phyloP scores from a whole-genome alignment of 805 yeast genomes.

The Isabelozyma rhagii region DNA sequence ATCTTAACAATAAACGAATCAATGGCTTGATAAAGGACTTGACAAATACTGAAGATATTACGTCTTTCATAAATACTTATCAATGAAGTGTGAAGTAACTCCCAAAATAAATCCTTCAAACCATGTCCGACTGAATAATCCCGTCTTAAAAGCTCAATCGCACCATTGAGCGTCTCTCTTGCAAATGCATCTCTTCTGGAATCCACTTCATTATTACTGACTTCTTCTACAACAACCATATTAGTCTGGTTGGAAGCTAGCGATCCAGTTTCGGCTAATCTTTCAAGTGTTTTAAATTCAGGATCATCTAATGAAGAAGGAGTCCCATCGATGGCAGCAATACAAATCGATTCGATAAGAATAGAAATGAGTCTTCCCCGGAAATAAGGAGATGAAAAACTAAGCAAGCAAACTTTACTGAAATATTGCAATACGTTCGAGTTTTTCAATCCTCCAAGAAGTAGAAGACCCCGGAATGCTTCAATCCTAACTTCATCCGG shows the following conservation, averaged over 20 bases:
- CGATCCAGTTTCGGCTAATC: slow-evolving; percentile 16
- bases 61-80: slow-evolving; percentile 59
- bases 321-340: slow-evolving; percentile 64
- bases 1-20: slow-evolving; percentile 62
- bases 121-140: slow-evolving; percentile 58
- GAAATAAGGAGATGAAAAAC: slow-evolving; percentile 47
- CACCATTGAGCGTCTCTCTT: slow-evolving; percentile 60
- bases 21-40: slow-evolving; percentile 60
- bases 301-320: slow-evolving; percentile 61
- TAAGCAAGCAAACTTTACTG: slow-evolving; percentile 55
- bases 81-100: slow-evolving; percentile 58
- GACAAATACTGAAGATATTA: slow-evolving; percentile 59
- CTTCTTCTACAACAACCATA: slow-evolving; percentile 59
- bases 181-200: slow-evolving; percentile 64
- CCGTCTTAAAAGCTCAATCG: slow-evolving; percentile 60
- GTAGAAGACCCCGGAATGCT: slow-evolving; percentile 68
- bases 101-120: slow-evolving; percentile 63
- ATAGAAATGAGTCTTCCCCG: slow-evolving; percentile 46
- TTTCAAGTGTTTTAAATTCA: slow-evolving; percentile 47
- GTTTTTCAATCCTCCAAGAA: slow-evolving; percentile 76
- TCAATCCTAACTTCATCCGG: slow-evolving; percentile 54
- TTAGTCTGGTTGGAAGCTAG: slow-evolving; percentile 20
- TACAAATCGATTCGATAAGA: slow-evolving; percentile 54
- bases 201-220: slow-evolving; percentile 39
- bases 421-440: slow-evolving; percentile 57